Conservation (phyloP, 805 yeast genomes). For the Candida boleticola region DNA sequence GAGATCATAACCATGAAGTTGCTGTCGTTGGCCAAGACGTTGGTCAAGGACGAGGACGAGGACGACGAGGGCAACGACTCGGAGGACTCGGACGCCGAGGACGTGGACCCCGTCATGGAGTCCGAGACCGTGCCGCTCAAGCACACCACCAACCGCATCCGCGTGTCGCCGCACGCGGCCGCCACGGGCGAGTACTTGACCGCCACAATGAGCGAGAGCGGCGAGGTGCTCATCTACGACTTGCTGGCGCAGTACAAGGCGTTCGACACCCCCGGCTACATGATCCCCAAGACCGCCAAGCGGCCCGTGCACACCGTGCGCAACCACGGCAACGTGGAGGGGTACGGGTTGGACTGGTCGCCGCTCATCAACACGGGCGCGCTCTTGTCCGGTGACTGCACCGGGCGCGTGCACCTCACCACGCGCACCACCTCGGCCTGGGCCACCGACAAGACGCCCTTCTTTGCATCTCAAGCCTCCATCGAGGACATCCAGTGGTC, state of each 20-base stretch:
- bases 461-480: slow-evolving; percentile 64
- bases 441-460: slow-evolving; percentile 85
- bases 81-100: slow-evolving; percentile 66
- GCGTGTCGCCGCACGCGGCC: slow-evolving; percentile 76
- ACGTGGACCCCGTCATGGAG: slow-evolving; percentile 83
- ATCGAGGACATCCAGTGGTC: slow-evolving; percentile 98
- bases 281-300: slow-evolving; percentile 72
- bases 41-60: slow-evolving; percentile 78
- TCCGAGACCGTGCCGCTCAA: slow-evolving; percentile 74
- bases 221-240: slow-evolving; percentile 86
- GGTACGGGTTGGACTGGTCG: slow-evolving; percentile 97
- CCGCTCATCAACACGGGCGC: slow-evolving; percentile 79
- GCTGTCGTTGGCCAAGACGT: slow-evolving; percentile 77
- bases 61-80: slow-evolving; percentile 72
- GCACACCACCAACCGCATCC: slow-evolving; percentile 84
- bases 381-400: slow-evolving; percentile 81
- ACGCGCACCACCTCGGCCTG: slow-evolving; percentile 74
- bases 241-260: slow-evolving; percentile 75
- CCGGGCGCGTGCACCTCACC: slow-evolving; percentile 81
- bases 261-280: slow-evolving; percentile 83
- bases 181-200: slow-evolving; percentile 78
- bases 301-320: slow-evolving; percentile 80
- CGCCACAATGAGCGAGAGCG: slow-evolving; percentile 86
- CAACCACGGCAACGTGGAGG: slow-evolving; percentile 92
- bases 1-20: slow-evolving; percentile 83